Base-by-base conservation (phyloP, 2,329 filamentous ascomycete genomes). In the Ceratocystis destructans region DNA sequence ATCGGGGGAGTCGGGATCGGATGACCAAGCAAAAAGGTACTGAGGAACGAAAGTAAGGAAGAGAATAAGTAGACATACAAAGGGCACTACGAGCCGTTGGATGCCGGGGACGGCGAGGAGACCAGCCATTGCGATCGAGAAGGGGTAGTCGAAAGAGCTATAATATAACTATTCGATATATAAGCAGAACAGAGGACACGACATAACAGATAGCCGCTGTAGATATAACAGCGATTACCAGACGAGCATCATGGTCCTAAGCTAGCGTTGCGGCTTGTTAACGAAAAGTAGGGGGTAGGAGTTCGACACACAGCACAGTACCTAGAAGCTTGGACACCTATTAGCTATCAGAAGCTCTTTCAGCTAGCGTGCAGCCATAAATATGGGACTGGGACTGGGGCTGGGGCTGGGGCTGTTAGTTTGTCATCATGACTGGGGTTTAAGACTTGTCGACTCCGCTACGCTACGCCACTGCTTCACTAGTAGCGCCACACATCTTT, bases 21-120 rank as follows among this genome's bases (percentile, higher is more conserved):
- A 33, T 2, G 61, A 59, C 68, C 82, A 76, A 70, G 81, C 75
- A 73, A 93, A 88, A 61, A 93, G 78, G 73, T 79, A 82, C 75
- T 93, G 89, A 3, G 89, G 87, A 62, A 83, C 82, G 77, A 87
- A 90, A 68, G 84, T 83, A 2, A 92, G 80, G 72, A 90, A 89
- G 64, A 77, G 72, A 68, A 92, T 87, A 15, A 93, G 76, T 6
- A 79, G 66, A 69, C 84, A 84, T 57, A 88, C 87, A 67, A 79
- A 81, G 15, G 87, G 87, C n/a, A 91, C 82, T 67, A 87, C 86
- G 64, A 90, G 77, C 62, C 75, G 74, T 71, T 82, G 79, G 68
- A 84, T 71, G 55, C 77, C 71, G 65, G 76, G 74, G 72, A 77
- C 74, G 68, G 76, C 73, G 71, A 74, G 73, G 72, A 77, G 69